Conservation (phyloP, 2,329 filamentous ascomycete genomes). For the Aspergillus pseudotamarii region DNA sequence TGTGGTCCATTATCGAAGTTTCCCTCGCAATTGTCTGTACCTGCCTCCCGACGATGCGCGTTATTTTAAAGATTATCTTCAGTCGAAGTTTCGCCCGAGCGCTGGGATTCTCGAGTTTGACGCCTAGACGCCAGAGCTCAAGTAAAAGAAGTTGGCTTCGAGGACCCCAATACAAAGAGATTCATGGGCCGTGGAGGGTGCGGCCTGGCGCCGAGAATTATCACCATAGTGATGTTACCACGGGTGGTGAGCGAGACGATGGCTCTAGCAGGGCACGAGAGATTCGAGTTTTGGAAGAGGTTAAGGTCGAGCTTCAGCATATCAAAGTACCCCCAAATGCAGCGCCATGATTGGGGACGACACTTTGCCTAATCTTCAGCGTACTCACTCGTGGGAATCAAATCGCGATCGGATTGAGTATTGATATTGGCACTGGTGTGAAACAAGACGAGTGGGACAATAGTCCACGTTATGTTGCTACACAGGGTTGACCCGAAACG, state of each 20-base stretch:
- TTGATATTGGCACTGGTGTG: not conserved
- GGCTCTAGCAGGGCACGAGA: not conserved
- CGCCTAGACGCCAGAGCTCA: not conserved
- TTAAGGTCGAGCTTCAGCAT: constrained; percentile 3
- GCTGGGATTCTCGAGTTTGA: constrained; percentile 1
- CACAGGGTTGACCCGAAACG: not conserved
- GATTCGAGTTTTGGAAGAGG: constrained; percentile 5
- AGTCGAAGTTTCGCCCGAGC: not conserved
- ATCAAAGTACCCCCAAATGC: not conserved
- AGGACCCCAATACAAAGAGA: not conserved
- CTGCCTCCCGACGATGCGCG: constrained; percentile 3
- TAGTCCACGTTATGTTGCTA: not conserved
- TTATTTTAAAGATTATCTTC: not conserved
- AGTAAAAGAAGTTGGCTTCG: not conserved
- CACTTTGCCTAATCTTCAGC: not conserved
- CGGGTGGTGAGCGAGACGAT: not conserved
- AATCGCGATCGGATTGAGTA: not conserved
- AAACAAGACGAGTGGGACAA: not conserved
- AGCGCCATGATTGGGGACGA: not conserved
- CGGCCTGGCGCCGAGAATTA: not conserved
- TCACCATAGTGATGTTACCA: not conserved
- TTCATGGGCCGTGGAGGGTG: not conserved
- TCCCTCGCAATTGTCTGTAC: constrained; percentile 4
- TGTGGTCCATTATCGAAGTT: constrained; percentile 8
- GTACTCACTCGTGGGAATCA: not conserved